Evolutionary conservation across 306 rosid genomes (phyloP), one percentile per base, ranked within the genome.

Genomic region (Albizia julibrissin): DNA sequence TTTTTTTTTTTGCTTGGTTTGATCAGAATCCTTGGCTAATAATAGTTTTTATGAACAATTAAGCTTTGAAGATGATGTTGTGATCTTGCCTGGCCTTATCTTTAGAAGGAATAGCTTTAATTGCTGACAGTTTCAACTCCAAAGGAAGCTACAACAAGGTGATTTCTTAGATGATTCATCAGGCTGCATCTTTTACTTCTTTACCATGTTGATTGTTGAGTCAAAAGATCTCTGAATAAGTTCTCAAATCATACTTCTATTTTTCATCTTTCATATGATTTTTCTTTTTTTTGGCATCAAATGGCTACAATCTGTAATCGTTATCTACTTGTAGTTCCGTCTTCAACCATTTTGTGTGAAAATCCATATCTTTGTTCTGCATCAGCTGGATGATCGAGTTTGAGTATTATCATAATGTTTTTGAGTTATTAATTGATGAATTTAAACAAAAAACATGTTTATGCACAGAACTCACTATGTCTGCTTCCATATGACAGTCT

Each of bases 101-200:
- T 77, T 84, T 74, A 73, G 65, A 79, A 86, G 70, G 61, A 86
- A 84, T 64, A 79, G 69, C 34, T n/a, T 54, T 78, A 69, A 83
- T 54, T 61, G 50, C 71, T 64, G 61, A 78, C 68, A 62, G 22
- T 87, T 81, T 84, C 74, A 69, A 88, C 87, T 87, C 84, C 84
- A 77, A 88, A 89, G 84, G 83, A 89, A 78, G 85, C 74, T 84
- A 49, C 72, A 61, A 74, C 83, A 62, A 78, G 66, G 76, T 79
- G 71, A 68, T 79, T 80, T 64, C 2, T 29, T 29, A 29, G 31
- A 29, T 29, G 31, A 29, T 29, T 29, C 31, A 29, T 29, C 31
- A 29, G 31, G 31, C 31, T 29, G 31, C 31, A 29, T 29, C 68
- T 47, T 81, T 64, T 42, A 42, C 80, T 24, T n/a, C 80, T 75